Conservation (phyloP, 108 stramenopile genomes). For the Fragilaria crotonensis region DNA sequence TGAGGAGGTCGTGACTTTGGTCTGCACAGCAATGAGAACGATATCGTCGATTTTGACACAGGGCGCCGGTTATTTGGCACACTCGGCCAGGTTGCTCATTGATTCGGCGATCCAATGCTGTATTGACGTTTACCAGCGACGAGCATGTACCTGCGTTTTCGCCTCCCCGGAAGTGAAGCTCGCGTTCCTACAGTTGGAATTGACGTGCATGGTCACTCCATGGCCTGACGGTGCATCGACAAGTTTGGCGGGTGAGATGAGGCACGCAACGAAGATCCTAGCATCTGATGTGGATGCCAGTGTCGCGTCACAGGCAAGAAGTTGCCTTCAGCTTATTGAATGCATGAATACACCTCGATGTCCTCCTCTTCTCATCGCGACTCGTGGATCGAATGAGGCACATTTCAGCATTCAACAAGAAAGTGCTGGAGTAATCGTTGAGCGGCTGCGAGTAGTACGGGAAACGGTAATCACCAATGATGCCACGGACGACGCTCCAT, state of each 20-base stretch:
- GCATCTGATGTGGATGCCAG: conserved; percentile 8
- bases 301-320: conserved; percentile 11
- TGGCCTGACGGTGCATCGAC: conserved; percentile 37
- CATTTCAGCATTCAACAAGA: no score
- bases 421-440: no score
- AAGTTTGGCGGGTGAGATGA: conserved; percentile 8
- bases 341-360: conserved; percentile 19
- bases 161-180: conserved; percentile 3
- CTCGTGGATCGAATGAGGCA: neutral
- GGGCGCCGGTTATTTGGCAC: neutral
- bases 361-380: conserved; percentile 19
- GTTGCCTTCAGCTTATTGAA: conserved; percentile 25
- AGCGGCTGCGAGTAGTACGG: no score
- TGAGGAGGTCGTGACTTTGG: conserved; percentile 13
- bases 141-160: neutral
- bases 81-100: conserved; percentile 7
- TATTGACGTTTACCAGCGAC: neutral
- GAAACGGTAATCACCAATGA: no score
- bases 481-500: no score
- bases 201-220: conserved; percentile 19
- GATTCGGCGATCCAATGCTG: conserved; percentile 18
- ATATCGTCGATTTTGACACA: neutral
- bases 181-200: conserved; percentile 17
- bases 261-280: conserved; percentile 1
- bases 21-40: neutral